phyloP scores from a whole-genome alignment of 768 basidiomycete genomes.

The Auriscalpium orientale region DNA sequence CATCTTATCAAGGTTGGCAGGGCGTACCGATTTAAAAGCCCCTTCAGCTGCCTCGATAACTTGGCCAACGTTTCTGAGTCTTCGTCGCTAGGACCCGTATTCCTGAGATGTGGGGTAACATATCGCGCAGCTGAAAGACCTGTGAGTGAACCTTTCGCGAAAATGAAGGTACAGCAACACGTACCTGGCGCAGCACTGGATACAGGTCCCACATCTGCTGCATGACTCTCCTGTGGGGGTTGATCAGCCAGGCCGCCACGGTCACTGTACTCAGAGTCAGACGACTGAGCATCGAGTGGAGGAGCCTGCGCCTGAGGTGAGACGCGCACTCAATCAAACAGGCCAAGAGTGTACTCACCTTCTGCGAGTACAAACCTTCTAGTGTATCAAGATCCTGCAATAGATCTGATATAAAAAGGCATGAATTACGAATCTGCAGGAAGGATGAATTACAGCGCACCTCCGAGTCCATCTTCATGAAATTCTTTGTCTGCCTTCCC shows the following conservation, averaged over 20 bases:
- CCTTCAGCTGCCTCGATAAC: conserved; percentile 73
- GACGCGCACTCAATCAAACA: no score
- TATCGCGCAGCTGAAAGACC: conserved; percentile 34
- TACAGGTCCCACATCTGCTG: conserved; percentile 22
- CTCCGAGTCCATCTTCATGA: conserved; percentile 79
- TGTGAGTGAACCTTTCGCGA: no score
- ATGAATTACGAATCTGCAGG: background rate
- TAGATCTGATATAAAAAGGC: conserved; percentile 18
- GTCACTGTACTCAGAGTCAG: no score
- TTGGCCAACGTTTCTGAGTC: conserved; percentile 38
- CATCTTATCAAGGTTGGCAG: background rate
- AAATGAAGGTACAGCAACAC: no score
- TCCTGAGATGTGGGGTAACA: conserved; percentile 75
- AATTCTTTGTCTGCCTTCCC: conserved; percentile 32
- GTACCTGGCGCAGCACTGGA: no score
- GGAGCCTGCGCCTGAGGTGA: no score
- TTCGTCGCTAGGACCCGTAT: conserved; percentile 32
- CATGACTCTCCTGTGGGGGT: no score
- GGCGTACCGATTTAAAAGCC: conserved; percentile 74
- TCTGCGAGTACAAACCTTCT: conserved; percentile 6
- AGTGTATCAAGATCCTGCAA: conserved; percentile 20
- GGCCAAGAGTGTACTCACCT: background rate
- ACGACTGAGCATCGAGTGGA: no score
- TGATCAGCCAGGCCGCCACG: no score
- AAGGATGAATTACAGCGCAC: conserved; percentile 28